These are phyloP conservation scores for Phytophthora sp. DNA, from an alignment of 352 stramenopile genomes.

Conservation along the genomic window DNA sequence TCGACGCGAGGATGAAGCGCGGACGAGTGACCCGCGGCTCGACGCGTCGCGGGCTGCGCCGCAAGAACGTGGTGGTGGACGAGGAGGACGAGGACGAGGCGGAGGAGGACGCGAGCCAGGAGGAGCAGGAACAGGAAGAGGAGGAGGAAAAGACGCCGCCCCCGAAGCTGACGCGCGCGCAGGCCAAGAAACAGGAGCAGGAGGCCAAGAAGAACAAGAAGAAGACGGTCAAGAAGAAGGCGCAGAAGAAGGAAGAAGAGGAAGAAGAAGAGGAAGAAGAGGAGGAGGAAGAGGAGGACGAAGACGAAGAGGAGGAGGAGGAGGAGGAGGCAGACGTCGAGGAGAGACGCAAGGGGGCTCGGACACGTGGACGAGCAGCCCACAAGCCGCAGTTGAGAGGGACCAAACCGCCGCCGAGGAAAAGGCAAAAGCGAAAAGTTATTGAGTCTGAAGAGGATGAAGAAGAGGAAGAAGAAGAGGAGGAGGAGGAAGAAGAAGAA, in stretches of 20 bases:
- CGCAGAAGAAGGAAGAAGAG: conserved; percentile 37
- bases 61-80: conserved; percentile 80
- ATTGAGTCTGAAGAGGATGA: conserved; percentile 46
- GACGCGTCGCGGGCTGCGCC: conserved; percentile 61
- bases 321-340: conserved; percentile 44
- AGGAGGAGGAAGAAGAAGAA: conserved; percentile 26
- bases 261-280: conserved; percentile 50
- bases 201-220: conserved; percentile 42
- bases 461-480: conserved; percentile 31
- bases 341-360: conserved; percentile 18
- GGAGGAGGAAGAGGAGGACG: conserved; percentile 46
- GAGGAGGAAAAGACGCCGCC: conserved; percentile 35
- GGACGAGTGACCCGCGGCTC: conserved; percentile 48
- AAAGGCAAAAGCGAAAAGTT: conserved; percentile 46
- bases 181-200: conserved; percentile 38
- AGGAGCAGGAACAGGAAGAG: conserved; percentile 36
- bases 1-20: conserved; percentile 65
- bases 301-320: conserved; percentile 54
- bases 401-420: conserved; percentile 26
- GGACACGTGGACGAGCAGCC: conserved; percentile 8
- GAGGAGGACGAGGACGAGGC: conserved; percentile 44
- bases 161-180: conserved; percentile 40
- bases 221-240: conserved; percentile 39
- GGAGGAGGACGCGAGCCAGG: conserved; percentile 11
- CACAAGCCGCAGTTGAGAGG: conserved; percentile 30